A percentile compares a stretch with the other conserved stretches of the same genome.
These are phyloP conservation scores for Dendrocalamus sinicus DNA, from an alignment of 176 grass and related monocot genomes.

Conservation along the genomic window DNA sequence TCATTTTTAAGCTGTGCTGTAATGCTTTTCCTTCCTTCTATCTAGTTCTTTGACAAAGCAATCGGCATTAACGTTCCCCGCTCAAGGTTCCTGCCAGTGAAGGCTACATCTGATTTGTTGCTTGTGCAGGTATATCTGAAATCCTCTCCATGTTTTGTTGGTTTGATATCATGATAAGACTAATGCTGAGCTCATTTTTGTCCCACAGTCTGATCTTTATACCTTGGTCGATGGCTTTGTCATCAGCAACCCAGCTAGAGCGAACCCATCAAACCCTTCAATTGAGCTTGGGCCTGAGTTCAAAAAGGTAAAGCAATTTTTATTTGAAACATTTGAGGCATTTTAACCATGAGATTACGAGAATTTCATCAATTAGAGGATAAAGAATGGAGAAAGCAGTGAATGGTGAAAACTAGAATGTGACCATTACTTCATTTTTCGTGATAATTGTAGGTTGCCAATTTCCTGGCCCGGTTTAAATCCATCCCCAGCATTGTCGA, in stretches of 20 bases:
- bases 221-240: conserved; percentile 96
- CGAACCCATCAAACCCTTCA: conserved; percentile 77
- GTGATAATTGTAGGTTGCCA: conserved; percentile 62
- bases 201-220: conserved; percentile 91
- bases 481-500: conserved; percentile 97
- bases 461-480: conserved; percentile 89
- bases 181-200: conserved; percentile 33
- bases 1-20: conserved; percentile 1
- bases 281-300: conserved; percentile 96
- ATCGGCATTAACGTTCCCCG: conserved; percentile 89
- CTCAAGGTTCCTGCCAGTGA: conserved; percentile 92
- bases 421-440: not conserved
- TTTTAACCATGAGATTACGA: not conserved
- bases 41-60: conserved; percentile 90
- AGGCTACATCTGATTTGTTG: conserved; percentile 96
- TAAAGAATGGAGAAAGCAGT: not conserved
- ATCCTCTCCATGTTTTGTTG: conserved; percentile 27
- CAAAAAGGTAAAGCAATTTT: conserved; percentile 72
- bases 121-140: conserved; percentile 84
- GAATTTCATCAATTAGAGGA: not conserved
- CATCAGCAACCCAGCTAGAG: conserved; percentile 81
- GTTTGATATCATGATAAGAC: conserved; percentile 5
- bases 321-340: conserved; percentile 14
- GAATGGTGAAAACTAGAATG: not conserved
- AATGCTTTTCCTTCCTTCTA: conserved; percentile 28